Evolutionary conservation across 768 basidiomycete genomes (phyloP).

Genomic region (Leccinum aurantiacum): DNA sequence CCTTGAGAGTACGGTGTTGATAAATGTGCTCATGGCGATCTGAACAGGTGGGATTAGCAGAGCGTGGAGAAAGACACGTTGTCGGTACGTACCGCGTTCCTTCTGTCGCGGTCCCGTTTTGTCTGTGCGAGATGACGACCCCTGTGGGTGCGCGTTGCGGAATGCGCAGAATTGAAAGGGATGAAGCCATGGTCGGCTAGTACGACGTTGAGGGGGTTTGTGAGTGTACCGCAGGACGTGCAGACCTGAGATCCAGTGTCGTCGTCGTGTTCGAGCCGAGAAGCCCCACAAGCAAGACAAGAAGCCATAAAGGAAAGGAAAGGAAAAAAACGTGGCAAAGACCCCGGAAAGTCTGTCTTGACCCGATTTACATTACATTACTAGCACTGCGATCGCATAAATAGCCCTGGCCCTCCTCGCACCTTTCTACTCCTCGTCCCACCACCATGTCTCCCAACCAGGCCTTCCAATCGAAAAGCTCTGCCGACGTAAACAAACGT

Average conservation of each 20-base stretch:
- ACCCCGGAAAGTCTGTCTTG: constrained; percentile 25
- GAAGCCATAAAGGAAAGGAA: constrained; percentile 2
- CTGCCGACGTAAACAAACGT: constrained; percentile 62
- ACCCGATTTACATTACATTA: too few relatives aligned
- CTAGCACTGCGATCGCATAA: constrained; percentile 21
- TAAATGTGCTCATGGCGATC: constrained; percentile 65
- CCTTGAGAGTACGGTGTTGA: constrained; percentile 57
- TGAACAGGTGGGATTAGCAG: constrained; percentile 31
- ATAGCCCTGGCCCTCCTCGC: constrained; percentile 30
- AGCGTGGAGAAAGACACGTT: constrained; percentile 14
- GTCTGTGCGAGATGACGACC: not conserved
- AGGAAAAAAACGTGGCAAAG: not conserved
- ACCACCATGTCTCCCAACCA: constrained; percentile 53
- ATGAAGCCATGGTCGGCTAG: constrained; percentile 50
- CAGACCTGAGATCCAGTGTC: constrained; percentile 63
- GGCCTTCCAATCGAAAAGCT: constrained; percentile 63
- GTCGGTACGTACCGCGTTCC: constrained; percentile 53
- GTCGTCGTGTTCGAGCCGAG: constrained; percentile 52
- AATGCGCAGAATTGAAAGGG: constrained; percentile 36
- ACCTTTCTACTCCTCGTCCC: constrained; percentile 19
- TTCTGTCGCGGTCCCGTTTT: constrained; percentile 49
- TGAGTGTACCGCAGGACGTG: constrained; percentile 68
- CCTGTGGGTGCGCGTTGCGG: constrained; percentile 41
- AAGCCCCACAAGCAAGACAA: constrained; percentile 56
- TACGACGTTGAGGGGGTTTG: constrained; percentile 58